Base-by-base conservation (phyloP, 192 early-diverging fungal species). In the Gorgonomyces haynaldii region DNA sequence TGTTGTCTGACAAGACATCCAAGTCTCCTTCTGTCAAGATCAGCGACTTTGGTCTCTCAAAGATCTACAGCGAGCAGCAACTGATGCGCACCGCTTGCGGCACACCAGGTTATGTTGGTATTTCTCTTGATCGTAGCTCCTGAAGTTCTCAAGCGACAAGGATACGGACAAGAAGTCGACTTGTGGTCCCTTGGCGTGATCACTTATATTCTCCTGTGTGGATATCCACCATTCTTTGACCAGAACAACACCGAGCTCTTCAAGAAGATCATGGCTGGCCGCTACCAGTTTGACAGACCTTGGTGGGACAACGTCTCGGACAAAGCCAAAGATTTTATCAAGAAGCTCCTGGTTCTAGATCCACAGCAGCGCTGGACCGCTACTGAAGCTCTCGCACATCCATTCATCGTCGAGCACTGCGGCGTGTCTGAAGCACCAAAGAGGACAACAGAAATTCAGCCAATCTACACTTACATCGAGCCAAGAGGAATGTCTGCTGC, bases 141-240 rank as follows among this genome's bases (percentile, higher is more conserved):
- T 2, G 93, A 96, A 62, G 81, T 96, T 3, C 65, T 94, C 38
- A 60, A 58, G 35, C 52, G 72, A 52, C 61, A 77, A 71, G 65
- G 67, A 30, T 88, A 89, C 61, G 70, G 78, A 25, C 69, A 74
- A 19, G 73, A 68, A 29, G 83, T 91, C 9, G 93, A 97, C 53
- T 70, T 97, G 69, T 97, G 93, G 93, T 88, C 85, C 38, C 60
- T 91, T 9, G 93, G 93, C 6, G 91, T 93, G 0, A 89, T 95
- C 31, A 76, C 91, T n/a, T 96, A 93, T 60, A 85, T 92, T 46
- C 82, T 76, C 34, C 68, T 96, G 4, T 91, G 84, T 58, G 88
- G 92, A 3, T 83, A 78, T 54, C 85, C 85, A 19, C 92, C 92
- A 21, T 96, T 96, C 57, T 79, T 60, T 49, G 60, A 69, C 37